Percentiles rank a stretch among this genome's conserved stretches.
Evolutionary conservation across 768 basidiomycete species (phyloP).

Genomic region (Trametes cingulata): DNA sequence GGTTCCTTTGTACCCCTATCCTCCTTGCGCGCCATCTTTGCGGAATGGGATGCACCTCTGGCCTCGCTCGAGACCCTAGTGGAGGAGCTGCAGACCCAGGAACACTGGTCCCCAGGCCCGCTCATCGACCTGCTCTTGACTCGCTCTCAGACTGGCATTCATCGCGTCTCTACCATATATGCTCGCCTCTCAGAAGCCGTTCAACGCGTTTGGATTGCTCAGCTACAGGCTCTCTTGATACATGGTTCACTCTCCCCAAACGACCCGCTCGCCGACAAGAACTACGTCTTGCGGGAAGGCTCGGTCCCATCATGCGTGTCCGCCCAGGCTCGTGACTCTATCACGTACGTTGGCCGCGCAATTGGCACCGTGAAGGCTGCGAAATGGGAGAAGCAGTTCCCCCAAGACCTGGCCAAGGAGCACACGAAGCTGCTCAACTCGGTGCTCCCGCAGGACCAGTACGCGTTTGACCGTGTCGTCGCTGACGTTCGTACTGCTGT

Average conservation of each 20-base stretch:
- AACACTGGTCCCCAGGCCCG: conserved; percentile 69
- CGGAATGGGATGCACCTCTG: conserved; percentile 87
- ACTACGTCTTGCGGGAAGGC: conserved; percentile 59
- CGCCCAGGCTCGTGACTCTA: conserved; percentile 71
- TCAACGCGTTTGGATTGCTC: conserved; percentile 80
- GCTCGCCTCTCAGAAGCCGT: conserved; percentile 71
- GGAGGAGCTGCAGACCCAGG: conserved; percentile 55
- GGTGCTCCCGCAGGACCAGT: conserved; percentile 74
- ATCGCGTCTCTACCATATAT: conserved; percentile 72
- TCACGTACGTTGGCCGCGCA: conserved; percentile 84
- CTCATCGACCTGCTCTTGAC: conserved; percentile 77
- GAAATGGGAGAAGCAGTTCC: conserved; percentile 77
- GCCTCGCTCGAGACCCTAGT: conserved; percentile 68
- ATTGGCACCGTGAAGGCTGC: conserved; percentile 81
- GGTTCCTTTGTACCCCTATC: conserved; percentile 87
- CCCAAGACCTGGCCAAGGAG: conserved; percentile 60
- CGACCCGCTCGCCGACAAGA: conserved; percentile 68
- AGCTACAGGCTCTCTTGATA: conserved; percentile 79
- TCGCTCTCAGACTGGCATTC: conserved; percentile 76
- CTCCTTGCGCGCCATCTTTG: conserved; percentile 78
- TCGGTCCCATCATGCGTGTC: conserved; percentile 79
- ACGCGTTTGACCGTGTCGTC: conserved; percentile 74
- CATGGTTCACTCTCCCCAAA: conserved; percentile 65
- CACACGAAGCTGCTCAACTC: conserved; percentile 66
- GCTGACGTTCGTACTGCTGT: conserved; percentile 75